Evolutionary conservation across 306 rosid species (phyloP).

Genomic region (Cucurbita argyrosperma): DNA sequence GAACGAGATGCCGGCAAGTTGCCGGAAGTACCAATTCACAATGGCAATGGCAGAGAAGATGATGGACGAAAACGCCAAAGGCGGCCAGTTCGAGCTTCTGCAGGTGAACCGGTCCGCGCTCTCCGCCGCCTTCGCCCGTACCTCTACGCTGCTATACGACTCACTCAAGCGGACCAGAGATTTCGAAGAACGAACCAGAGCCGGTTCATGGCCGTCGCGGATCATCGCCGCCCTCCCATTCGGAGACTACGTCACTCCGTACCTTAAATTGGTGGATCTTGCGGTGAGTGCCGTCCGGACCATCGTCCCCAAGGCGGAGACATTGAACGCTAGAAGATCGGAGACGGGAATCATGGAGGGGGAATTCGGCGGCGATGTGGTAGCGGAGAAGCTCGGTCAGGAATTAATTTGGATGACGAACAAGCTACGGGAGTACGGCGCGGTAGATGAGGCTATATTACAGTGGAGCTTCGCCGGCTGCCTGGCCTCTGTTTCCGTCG

Average conservation of each 20-base stretch:
- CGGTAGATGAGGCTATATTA: constrained; percentile 19
- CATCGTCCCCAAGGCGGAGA: constrained; percentile 1
- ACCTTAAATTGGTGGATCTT: constrained; percentile 3
- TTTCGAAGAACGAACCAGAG: neutral
- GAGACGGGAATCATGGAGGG: neutral
- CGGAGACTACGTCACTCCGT: constrained; percentile 16
- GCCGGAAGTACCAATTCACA: constrained; percentile 22
- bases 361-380: constrained; percentile 7
- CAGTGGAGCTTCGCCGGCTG: constrained; percentile 27
- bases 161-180: neutral
- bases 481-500: constrained; percentile 20
- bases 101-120: constrained; percentile 18
- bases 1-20: constrained; percentile 27
- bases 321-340: neutral
- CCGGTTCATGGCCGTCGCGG: constrained; percentile 11
- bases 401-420: constrained; percentile 21
- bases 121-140: constrained; percentile 17
- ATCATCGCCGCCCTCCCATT: constrained; percentile 14
- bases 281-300: constrained; percentile 12
- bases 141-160: constrained; percentile 11
- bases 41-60: constrained; percentile 30
- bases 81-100: constrained; percentile 13
- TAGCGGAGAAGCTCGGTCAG: constrained; percentile 25
- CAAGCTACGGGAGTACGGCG: constrained; percentile 23
- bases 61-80: constrained; percentile 25